phyloP scores from a whole-genome alignment of 768 basidiomycete species.

The Rossbeevera mucosa region DNA sequence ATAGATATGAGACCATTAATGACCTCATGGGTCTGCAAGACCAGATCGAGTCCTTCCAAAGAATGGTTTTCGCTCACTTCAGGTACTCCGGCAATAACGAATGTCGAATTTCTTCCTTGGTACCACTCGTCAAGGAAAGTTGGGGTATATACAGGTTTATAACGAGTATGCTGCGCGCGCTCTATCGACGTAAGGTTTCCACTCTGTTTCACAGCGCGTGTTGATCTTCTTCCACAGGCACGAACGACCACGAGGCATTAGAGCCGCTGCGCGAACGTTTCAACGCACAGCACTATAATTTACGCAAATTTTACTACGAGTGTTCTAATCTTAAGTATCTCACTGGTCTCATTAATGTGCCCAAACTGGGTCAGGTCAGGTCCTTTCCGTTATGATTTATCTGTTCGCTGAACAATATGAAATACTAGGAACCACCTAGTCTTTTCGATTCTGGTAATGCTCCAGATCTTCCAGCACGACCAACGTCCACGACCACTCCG shows the following conservation, averaged over 20 bases:
- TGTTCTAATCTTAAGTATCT: constrained; percentile 98
- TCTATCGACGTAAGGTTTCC: constrained; percentile 76
- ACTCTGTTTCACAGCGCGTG: not conserved
- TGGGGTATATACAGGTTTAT: constrained; percentile 99
- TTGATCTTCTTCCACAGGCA: constrained; percentile 50
- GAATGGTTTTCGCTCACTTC: constrained; percentile 95
- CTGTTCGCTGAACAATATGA: not conserved
- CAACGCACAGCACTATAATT: constrained; percentile 84
- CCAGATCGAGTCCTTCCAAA: constrained; percentile 98
- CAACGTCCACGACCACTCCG: constrained; percentile 49
- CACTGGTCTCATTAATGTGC: constrained; percentile 96
- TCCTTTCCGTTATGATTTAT: not conserved
- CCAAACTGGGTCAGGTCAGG: constrained; percentile 77
- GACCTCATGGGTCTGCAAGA: constrained; percentile 98
- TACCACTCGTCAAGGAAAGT: constrained; percentile 97
- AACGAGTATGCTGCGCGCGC: constrained; percentile 96
- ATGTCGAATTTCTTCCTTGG: constrained; percentile 88
- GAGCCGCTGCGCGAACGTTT: constrained; percentile 87
- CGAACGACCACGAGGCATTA: constrained; percentile 82
- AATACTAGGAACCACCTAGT: constrained; percentile 87
- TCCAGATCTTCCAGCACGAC: constrained; percentile 84
- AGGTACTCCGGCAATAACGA: constrained; percentile 89
- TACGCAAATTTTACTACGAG: constrained; percentile 98
- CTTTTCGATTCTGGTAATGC: constrained; percentile 75
- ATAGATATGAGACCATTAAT: constrained; percentile 93